Percentiles rank a stretch among this genome's conserved stretches.
Conservation (phyloP, 2,329 filamentous ascomycete genomes). For the Alternaria conjuncta region DNA sequence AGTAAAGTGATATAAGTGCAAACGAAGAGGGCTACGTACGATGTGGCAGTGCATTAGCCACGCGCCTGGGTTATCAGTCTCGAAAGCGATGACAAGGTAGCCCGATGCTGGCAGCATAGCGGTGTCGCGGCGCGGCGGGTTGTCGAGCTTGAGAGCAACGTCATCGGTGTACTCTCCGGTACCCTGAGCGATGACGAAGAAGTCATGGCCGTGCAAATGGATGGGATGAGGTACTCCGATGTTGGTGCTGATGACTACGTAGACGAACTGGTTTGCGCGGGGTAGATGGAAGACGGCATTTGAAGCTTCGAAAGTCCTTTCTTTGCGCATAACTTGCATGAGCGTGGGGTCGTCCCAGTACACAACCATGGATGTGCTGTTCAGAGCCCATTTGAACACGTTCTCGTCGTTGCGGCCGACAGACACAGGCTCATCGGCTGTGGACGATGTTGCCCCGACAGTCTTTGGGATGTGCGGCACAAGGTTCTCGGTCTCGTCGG, state of each 20-base stretch:
- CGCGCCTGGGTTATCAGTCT: slow-evolving; percentile 46
- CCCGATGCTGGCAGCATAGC: slow-evolving; percentile 40
- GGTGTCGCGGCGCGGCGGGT: slow-evolving; percentile 44
- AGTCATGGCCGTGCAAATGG: slow-evolving; percentile 44
- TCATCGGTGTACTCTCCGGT: slow-evolving; percentile 25
- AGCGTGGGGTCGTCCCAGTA: slow-evolving; percentile 51
- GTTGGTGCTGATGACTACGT: slow-evolving; percentile 49
- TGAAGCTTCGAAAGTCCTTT: slow-evolving; percentile 38
- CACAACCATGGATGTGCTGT: slow-evolving; percentile 48
- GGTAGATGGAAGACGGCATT: slow-evolving; percentile 37
- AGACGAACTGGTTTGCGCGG: slow-evolving; percentile 44
- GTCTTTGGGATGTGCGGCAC: slow-evolving; percentile 41
- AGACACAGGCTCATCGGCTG: slow-evolving; percentile 31
- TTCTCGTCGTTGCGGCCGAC: slow-evolving; percentile 42
- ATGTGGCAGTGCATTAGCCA: slow-evolving; percentile 51
- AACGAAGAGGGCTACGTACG: neutral
- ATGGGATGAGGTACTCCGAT: slow-evolving; percentile 44
- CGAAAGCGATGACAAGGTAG: slow-evolving; percentile 43
- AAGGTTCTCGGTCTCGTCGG: slow-evolving; percentile 43
- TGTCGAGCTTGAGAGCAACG: slow-evolving; percentile 29
- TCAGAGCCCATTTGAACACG: slow-evolving; percentile 52
- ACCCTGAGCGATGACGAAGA: slow-evolving; percentile 39
- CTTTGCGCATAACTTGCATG: slow-evolving; percentile 41
- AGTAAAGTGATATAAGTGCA: neutral
- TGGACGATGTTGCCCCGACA: slow-evolving; percentile 29